Conservation (phyloP, 2,329 filamentous ascomycete genomes). For the Trematosphaeria pertusa region DNA sequence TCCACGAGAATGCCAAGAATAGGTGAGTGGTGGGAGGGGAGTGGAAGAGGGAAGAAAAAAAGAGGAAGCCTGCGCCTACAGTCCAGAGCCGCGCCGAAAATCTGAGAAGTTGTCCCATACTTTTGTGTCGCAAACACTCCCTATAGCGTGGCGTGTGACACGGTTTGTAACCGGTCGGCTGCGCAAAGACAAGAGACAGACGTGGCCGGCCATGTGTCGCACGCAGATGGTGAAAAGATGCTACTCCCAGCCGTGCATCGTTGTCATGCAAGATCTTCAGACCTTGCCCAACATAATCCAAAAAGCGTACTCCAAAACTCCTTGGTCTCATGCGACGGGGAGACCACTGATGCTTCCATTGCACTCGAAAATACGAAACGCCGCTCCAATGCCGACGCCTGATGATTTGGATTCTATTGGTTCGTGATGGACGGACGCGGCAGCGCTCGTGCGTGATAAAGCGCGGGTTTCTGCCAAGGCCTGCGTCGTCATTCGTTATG, state of each 20-base stretch:
- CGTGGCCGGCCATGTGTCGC: background rate
- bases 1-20: background rate
- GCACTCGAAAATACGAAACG: slow-evolving; percentile 37
- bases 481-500: slow-evolving; percentile 36
- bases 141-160: background rate
- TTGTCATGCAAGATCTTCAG: slow-evolving; percentile 2
- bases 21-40: too few species aligned
- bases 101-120: background rate
- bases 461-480: slow-evolving; percentile 15
- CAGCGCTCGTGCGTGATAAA: slow-evolving; percentile 26
- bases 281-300: slow-evolving; percentile 1
- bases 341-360: slow-evolving; percentile 40
- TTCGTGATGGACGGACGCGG: slow-evolving; percentile 26
- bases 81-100: background rate
- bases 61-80: background rate
- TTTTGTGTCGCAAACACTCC: slow-evolving; percentile 3
- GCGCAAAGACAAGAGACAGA: background rate
- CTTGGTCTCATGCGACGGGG: slow-evolving; percentile 39
- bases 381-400: slow-evolving; percentile 46
- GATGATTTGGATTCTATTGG: slow-evolving; percentile 40
- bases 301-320: slow-evolving; percentile 38
- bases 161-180: background rate
- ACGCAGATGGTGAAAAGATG: slow-evolving; percentile 1
- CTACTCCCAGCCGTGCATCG: slow-evolving; percentile 6
- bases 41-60: too few species aligned